Evolutionary conservation across 176 grass and related monocot species (phyloP).

Genomic region (Echinochloa phyllopogon): DNA sequence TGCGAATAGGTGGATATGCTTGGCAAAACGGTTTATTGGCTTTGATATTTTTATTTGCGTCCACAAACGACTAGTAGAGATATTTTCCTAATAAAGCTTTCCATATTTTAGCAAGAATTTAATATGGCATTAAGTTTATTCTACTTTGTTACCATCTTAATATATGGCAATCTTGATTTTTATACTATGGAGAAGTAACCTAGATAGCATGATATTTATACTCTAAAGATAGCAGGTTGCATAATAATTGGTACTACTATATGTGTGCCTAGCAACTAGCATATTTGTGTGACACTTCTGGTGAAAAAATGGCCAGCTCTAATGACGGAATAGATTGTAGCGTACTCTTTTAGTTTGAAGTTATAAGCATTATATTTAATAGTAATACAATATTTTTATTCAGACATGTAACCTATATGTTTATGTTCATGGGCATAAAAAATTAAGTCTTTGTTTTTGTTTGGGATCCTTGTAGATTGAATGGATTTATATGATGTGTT

Average conservation of each 20-base stretch:
- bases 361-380: background rate
- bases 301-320: background rate
- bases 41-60: background rate
- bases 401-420: background rate
- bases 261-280: background rate
- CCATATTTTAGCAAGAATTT: constrained; percentile 28
- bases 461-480: background rate
- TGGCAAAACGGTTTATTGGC: background rate
- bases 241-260: background rate
- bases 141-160: background rate
- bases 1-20: background rate
- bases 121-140: background rate
- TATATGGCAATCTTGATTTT: background rate
- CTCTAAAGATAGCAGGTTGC: background rate
- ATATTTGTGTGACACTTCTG: background rate
- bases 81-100: background rate
- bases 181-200: background rate
- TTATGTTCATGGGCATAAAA: background rate
- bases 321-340: background rate
- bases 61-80: background rate
- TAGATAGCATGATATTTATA: background rate
- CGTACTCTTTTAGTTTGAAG: background rate
- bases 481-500: background rate
- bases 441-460: background rate
- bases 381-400: background rate